phyloP scores from a whole-genome alignment of 2,329 filamentous ascomycete genomes.

The Exophiala sp. region DNA sequence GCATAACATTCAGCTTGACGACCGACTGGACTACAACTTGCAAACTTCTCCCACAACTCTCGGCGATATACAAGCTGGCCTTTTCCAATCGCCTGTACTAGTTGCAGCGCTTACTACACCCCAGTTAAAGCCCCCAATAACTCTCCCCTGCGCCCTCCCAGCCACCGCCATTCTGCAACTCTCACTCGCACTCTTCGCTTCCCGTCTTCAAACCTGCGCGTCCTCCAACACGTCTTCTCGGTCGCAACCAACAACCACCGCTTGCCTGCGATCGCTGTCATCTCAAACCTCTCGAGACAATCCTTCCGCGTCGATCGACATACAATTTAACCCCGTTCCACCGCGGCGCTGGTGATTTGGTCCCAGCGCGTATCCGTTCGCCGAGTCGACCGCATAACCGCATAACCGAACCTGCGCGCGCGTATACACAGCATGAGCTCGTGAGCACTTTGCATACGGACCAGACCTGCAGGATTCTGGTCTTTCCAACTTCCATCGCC shows the following conservation, averaged over 20 bases:
- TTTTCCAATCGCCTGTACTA: background rate
- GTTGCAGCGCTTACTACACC: background rate
- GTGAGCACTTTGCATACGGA: conserved; percentile 12
- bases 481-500: conserved; percentile 7
- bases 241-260: conserved; percentile 14
- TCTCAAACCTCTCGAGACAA: background rate
- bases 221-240: conserved; percentile 16
- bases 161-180: conserved; percentile 24
- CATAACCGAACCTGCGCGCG: conserved; percentile 18
- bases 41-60: background rate
- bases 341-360: conserved; percentile 6
- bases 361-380: conserved; percentile 5
- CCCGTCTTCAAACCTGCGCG: conserved; percentile 14
- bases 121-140: conserved; percentile 17
- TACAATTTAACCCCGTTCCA: conserved; percentile 1
- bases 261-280: background rate
- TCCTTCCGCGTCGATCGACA: background rate
- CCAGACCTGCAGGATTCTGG: conserved; percentile 15
- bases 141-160: conserved; percentile 16
- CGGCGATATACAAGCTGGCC: background rate
- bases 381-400: conserved; percentile 18
- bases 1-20: background rate
- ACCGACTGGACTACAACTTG: background rate
- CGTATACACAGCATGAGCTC: conserved; percentile 22
- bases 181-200: conserved; percentile 4